Percentiles rank a stretch among this genome's conserved stretches.
phyloP scores from a whole-genome alignment of 1,139 yeast genomes.

The Candida sp. region DNA sequence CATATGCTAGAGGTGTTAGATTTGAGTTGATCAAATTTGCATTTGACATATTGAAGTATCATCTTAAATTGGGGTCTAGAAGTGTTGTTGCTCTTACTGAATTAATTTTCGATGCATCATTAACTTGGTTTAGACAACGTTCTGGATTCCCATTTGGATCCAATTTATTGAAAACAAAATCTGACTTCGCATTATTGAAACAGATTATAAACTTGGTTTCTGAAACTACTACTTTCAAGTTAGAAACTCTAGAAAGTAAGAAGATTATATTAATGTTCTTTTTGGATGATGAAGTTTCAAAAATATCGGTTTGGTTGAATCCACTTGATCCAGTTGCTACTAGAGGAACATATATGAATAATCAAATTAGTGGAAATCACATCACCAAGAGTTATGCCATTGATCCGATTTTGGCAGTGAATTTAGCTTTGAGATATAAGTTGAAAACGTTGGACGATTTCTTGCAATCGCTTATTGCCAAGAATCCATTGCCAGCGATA shows the following conservation, averaged over 20 bases:
- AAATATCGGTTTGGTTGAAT: slow-evolving; percentile 74
- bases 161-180: slow-evolving; percentile 65
- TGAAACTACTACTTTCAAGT: slow-evolving; percentile 18
- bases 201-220: slow-evolving; percentile 43
- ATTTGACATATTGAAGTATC: slow-evolving; percentile 59
- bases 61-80: slow-evolving; percentile 45
- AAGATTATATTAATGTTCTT: slow-evolving; percentile 55
- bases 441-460: slow-evolving; percentile 38
- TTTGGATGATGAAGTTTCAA: slow-evolving; percentile 71
- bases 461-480: slow-evolving; percentile 45
- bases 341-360: slow-evolving; percentile 31
- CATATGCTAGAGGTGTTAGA: slow-evolving; percentile 71
- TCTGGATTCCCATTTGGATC: slow-evolving; percentile 83
- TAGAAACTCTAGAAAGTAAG: slow-evolving; percentile 35
- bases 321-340: slow-evolving; percentile 54
- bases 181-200: slow-evolving; percentile 61
- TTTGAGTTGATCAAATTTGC: slow-evolving; percentile 74
- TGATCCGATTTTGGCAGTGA: slow-evolving; percentile 73
- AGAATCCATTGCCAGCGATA: slow-evolving; percentile 61
- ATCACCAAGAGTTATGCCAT: slow-evolving; percentile 57
- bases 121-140: slow-evolving; percentile 74
- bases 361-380: slow-evolving; percentile 30
- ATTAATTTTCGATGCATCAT: slow-evolving; percentile 59
- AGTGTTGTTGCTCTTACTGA: slow-evolving; percentile 44
- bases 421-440: slow-evolving; percentile 60